These are phyloP conservation scores for Pseudogymnoascus sp. DNA, from an alignment of 2,329 filamentous ascomycete species.

Conservation along the genomic window DNA sequence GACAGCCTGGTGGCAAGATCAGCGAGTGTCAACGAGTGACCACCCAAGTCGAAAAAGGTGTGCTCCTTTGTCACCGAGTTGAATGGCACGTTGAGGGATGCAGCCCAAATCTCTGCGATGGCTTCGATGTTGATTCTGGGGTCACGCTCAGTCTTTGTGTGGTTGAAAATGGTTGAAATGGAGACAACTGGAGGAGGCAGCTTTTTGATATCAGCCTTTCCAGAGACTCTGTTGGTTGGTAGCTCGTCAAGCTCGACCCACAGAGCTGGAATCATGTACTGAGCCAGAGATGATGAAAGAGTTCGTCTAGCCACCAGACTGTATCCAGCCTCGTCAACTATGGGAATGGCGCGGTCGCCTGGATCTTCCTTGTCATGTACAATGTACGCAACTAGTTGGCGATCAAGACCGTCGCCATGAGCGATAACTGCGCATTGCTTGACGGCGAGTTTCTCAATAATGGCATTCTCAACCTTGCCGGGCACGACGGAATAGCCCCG, in stretches of 20 bases:
- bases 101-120: conserved; percentile 65
- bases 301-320: conserved; percentile 60
- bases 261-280: conserved; percentile 74
- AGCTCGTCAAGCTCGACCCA: conserved; percentile 67
- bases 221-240: conserved; percentile 70
- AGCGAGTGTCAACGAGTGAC: conserved; percentile 70
- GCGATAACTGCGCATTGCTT: conserved; percentile 63
- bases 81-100: conserved; percentile 56
- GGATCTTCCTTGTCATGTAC: conserved; percentile 56
- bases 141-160: conserved; percentile 42
- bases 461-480: conserved; percentile 64
- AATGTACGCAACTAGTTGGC: conserved; percentile 69
- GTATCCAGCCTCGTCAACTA: conserved; percentile 63
- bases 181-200: conserved; percentile 57
- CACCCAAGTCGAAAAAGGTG: conserved; percentile 74
- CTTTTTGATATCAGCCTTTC: conserved; percentile 66
- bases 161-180: conserved; percentile 30
- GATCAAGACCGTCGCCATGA: conserved; percentile 67
- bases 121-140: conserved; percentile 59
- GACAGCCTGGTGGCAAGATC: conserved; percentile 65
- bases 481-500: conserved; percentile 82
- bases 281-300: conserved; percentile 59
- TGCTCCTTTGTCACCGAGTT: conserved; percentile 58
- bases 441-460: conserved; percentile 61
- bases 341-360: conserved; percentile 49